Evolutionary conservation across 306 rosid species (phyloP).

Genomic region (Trichosanthes cucumerina): DNA sequence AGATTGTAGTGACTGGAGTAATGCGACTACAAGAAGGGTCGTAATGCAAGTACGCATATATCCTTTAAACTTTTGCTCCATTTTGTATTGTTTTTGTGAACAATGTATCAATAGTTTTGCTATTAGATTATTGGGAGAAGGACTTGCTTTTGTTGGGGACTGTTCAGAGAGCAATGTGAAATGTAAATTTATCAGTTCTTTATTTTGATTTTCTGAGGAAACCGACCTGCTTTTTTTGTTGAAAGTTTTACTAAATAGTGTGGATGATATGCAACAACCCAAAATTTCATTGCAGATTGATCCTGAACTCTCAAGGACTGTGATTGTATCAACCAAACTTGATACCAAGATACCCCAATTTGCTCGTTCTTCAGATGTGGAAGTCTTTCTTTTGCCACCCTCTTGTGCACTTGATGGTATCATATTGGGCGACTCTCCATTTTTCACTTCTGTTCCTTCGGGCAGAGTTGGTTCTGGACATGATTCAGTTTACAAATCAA

Average conservation of each 20-base stretch:
- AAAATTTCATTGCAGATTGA: constrained; percentile 46
- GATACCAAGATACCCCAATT: constrained; percentile 97
- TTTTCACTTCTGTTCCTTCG: constrained; percentile 93
- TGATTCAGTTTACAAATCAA: constrained; percentile 56
- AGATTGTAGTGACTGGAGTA: constrained; percentile 94
- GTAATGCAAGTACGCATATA: constrained; percentile 68
- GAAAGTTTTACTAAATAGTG: not conserved
- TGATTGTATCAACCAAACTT: constrained; percentile 85
- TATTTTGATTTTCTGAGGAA: not conserved
- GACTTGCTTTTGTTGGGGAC: not conserved
- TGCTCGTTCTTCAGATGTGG: constrained; percentile 87
- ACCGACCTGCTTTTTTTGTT: not conserved
- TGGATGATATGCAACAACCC: not conserved
- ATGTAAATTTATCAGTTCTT: not conserved
- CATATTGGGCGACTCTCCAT: constrained; percentile 85
- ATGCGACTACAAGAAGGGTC: constrained; percentile 74
- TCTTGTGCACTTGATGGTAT: constrained; percentile 72
- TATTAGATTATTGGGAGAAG: not conserved
- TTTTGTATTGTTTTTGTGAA: not conserved
- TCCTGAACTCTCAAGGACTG: constrained; percentile 87
- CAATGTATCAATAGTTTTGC: not conserved
- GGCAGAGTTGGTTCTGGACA: constrained; percentile 84
- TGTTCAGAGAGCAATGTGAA: not conserved
- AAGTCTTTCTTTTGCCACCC: constrained; percentile 89
- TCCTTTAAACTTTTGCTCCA: not conserved